Evolutionary conservation across 208 protist genomes (phyloP), one percentile per base, ranked within the genome.

Genomic region (Wallacemonas sp.): DNA sequence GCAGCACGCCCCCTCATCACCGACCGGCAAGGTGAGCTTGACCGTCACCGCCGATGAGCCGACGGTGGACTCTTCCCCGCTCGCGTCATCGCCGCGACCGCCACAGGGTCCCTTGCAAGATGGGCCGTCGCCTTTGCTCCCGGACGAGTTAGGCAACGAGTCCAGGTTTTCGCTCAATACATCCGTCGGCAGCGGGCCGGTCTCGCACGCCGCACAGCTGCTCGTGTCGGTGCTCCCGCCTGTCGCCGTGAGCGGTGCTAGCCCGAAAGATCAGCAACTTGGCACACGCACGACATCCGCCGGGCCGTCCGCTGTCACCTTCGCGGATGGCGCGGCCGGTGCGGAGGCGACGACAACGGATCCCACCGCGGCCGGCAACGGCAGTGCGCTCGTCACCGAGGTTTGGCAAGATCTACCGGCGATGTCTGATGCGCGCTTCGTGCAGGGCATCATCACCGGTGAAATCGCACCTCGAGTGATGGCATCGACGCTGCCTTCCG

Each of bases 381-480:
- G 10, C 10, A 27, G 21, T 10, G 57, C 29, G 33, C n/a, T 24
- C 38, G 29, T 26, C 38, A 63, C 13, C 24, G 42, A 39, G 34
- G 57, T 45, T 6, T 68, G 52, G 60, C 45, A 58, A 32, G 59
- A 62, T 32, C 34, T 44, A 41, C 36, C 53, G 0, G 52, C 48
- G 0, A 13, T 78, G 34, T 73, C 66, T 0, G 66, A 78, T 36
- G 63, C 66, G 37, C 72, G 72, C 9, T 80, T 84, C 52, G 34
- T 84, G 30, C 78, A 74, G 36, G 50, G 64, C 30, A 41, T 79
- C 15, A 62, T 68, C 27, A 63, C 54, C 0, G 53, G 65, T 2
- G 65, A 53, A 15, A 74, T 84, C 19, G 65, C 66, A 0, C 73
- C 46, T 22, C 68, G 37, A 17, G 9, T 72, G 5, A 27, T 53